phyloP scores from a whole-genome alignment of 371 early-diverging fungal species.

The Mucor piriformis region DNA sequence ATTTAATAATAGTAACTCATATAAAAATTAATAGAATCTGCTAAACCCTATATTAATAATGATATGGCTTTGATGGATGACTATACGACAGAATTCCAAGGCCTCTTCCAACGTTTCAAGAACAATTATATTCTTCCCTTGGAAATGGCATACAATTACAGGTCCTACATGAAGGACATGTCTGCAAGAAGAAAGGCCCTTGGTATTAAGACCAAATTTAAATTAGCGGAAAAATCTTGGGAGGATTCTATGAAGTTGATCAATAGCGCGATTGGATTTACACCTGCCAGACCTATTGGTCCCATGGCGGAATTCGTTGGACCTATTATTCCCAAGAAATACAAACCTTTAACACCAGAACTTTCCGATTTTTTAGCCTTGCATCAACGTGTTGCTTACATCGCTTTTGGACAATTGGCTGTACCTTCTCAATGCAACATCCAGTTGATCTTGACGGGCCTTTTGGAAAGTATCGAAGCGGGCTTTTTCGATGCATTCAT shows the following conservation, averaged over 20 bases:
- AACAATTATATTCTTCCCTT: too few relatives aligned
- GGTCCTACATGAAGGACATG: not conserved
- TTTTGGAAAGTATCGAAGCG: conserved; percentile 19
- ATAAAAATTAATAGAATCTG: too few relatives aligned
- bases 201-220: not conserved
- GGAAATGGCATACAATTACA: too few relatives aligned
- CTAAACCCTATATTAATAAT: too few relatives aligned
- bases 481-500: conserved; percentile 31
- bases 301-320: conserved; percentile 41
- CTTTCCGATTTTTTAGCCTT: conserved; percentile 21
- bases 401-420: conserved; percentile 46
- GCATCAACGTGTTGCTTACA: too few relatives aligned
- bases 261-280: conserved; percentile 28
- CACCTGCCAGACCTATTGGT: conserved; percentile 29
- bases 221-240: not conserved
- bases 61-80: too few relatives aligned
- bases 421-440: conserved; percentile 14
- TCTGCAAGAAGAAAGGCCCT: not conserved
- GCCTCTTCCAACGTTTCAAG: too few relatives aligned
- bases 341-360: conserved; percentile 20
- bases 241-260: conserved; percentile 24
- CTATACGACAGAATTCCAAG: too few relatives aligned
- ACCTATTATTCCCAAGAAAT: conserved; percentile 25
- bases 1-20: too few relatives aligned
- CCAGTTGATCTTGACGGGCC: conserved; percentile 24